A percentile compares a stretch with the other conserved stretches of the same genome.
Evolutionary conservation across 73 alveolate species (phyloP).

Genomic region (Paraurostyla sp.): DNA sequence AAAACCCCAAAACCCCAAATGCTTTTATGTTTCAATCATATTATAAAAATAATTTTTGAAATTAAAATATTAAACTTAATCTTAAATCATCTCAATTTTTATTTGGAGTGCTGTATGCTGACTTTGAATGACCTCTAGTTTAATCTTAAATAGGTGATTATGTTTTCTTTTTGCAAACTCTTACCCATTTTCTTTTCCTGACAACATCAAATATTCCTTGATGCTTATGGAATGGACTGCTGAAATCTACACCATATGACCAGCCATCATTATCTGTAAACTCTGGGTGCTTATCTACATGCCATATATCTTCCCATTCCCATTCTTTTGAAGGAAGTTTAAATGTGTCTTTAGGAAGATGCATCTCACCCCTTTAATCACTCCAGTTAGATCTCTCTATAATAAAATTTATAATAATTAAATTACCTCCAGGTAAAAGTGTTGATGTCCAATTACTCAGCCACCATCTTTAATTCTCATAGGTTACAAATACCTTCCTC

Average conservation of each 20-base stretch:
- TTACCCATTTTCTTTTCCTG: slow-evolving; percentile 60
- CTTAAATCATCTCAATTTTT: too few species aligned
- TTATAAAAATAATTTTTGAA: too few species aligned
- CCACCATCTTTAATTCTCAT: slow-evolving; percentile 63
- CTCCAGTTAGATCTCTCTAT: slow-evolving; percentile 55
- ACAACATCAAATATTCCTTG: slow-evolving; percentile 52
- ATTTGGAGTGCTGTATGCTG: too few species aligned
- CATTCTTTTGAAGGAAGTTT: slow-evolving; percentile 47
- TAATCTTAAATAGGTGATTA: slow-evolving; percentile 1
- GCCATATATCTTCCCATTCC: slow-evolving; percentile 62
- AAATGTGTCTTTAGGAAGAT: slow-evolving; percentile 54
- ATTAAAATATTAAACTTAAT: too few species aligned
- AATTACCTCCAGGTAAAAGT: slow-evolving; percentile 31
- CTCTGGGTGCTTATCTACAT: slow-evolving; percentile 63
- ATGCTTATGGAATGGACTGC: slow-evolving; percentile 28
- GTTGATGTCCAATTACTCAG: slow-evolving; percentile 40
- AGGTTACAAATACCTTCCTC: slow-evolving; percentile 35
- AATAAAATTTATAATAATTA: too few species aligned
- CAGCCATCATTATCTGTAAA: slow-evolving; percentile 59
- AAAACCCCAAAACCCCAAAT: too few species aligned
- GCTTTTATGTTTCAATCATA: too few species aligned
- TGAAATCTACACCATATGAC: slow-evolving; percentile 53
- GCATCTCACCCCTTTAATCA: slow-evolving; percentile 43
- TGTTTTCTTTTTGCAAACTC: slow-evolving; percentile 34
- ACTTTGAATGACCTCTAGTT: too few species aligned